Evolutionary conservation across 2,329 filamentous ascomycete species (phyloP).

Genomic region (Pseudogymnoascus sp.): DNA sequence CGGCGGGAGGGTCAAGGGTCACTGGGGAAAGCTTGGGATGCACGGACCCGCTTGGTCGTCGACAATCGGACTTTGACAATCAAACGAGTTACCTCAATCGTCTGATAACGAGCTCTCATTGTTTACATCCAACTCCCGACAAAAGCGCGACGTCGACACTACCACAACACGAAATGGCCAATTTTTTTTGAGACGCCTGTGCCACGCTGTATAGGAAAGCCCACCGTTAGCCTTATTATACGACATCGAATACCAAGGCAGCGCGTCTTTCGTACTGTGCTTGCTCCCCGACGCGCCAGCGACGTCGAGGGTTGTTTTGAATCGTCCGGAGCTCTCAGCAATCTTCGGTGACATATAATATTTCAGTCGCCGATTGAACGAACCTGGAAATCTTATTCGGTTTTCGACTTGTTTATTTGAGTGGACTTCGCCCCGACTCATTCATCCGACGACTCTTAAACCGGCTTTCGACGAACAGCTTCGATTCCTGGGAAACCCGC

Average conservation of each 20-base stretch:
- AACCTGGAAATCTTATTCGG: background rate
- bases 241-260: background rate
- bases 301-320: background rate
- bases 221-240: background rate
- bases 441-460: background rate
- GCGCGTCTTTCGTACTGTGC: background rate
- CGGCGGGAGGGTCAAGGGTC: no score
- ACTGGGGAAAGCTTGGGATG: background rate
- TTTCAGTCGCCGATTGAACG: background rate
- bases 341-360: background rate
- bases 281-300: background rate
- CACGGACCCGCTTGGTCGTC: slow-evolving; percentile 1
- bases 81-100: background rate
- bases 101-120: slow-evolving; percentile 7
- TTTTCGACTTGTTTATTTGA: background rate
- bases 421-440: background rate
- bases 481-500: background rate
- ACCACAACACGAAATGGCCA: background rate
- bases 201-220: background rate
- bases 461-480: background rate
- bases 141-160: slow-evolving; percentile 2
- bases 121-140: slow-evolving; percentile 1
- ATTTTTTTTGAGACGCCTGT: background rate
- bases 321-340: background rate
- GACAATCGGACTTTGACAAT: slow-evolving; percentile 6